phyloP scores from a whole-genome alignment of 2,329 filamentous ascomycete species.

The Colletotrichum karsti region DNA sequence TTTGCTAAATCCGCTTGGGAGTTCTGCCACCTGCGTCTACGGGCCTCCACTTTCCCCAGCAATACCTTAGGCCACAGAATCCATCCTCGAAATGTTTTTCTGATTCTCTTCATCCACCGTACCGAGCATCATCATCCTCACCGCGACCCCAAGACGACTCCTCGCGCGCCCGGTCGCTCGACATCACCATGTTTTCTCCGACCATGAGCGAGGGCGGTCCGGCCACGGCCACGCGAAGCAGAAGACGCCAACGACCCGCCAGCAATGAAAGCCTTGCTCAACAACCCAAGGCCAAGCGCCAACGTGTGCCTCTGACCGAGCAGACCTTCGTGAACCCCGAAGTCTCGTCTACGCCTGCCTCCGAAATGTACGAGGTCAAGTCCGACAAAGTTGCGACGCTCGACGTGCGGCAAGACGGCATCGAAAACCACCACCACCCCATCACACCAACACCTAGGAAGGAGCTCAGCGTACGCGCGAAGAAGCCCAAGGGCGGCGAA shows the following conservation, averaged over 20 bases:
- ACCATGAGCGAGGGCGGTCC: conserved; percentile 60
- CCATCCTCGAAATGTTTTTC: conserved; percentile 30
- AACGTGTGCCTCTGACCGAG: conserved; percentile 65
- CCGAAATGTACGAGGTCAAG: conserved; percentile 67
- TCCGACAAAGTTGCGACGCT: conserved; percentile 57
- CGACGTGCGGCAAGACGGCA: conserved; percentile 54
- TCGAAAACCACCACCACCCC: conserved; percentile 49
- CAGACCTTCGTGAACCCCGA: conserved; percentile 65
- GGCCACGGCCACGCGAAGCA: conserved; percentile 65
- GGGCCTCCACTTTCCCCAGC: conserved; percentile 22
- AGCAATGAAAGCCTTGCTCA: conserved; percentile 63
- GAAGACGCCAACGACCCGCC: conserved; percentile 67
- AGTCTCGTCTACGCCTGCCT: conserved; percentile 35
- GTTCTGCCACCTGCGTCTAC: conserved; percentile 21
- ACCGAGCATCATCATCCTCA: conserved; percentile 22
- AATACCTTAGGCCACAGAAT: conserved; percentile 22
- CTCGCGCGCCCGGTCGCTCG: conserved; percentile 24
- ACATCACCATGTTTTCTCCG: conserved; percentile 66
- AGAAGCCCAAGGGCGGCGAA: conserved; percentile 70
- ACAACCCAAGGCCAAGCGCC: conserved; percentile 71
- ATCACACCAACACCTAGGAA: conserved; percentile 47
- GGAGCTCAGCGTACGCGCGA: conserved; percentile 68
- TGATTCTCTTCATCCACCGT: conserved; percentile 14
- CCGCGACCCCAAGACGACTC: conserved; percentile 7
- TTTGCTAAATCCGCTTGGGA: conserved; percentile 26